Base-by-base conservation (phyloP, 441 rosid species). In the Hura crepitans region DNA sequence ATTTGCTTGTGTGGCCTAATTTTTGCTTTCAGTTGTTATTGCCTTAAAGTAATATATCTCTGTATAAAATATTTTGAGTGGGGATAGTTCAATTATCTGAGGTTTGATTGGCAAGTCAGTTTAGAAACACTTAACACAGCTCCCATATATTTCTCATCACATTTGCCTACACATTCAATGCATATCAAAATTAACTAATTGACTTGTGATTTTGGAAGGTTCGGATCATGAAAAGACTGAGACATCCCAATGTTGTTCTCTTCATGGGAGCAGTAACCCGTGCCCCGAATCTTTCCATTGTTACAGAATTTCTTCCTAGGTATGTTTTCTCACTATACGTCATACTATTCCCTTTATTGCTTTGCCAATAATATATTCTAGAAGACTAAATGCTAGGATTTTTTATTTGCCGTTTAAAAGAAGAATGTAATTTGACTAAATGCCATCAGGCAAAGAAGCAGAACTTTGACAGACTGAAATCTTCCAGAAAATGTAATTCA, bases 211-310 rank as follows among this genome's bases (percentile, higher is more conserved):
- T 64, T 64, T 70, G 70, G 54, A 69, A 95, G 99, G 98, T 95
- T 62, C 87, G 88, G 62, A 95, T 95, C 79, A 95, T 95, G 99
- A 88, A 87, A 55, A 89, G 96, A 80, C 78, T 92, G 72, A 89
- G 98, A 50, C 99, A 95, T 89, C 98, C 98, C 71, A 95, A 95
- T 80, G 93, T 95, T 56, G 97, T 95, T 78, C 94, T 89, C 76
- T 95, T 95, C 79, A 88, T 90, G 87, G 99, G 99, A 69, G 98
- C 99, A 28, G 92, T 95, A 65, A 95, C 99, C 51, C 99, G 97
- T 70, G 90, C 98, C 71, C 99, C 95, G 31, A 84, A 87, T 80
- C 93, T 95, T 69, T 95, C 99, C 60, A 95, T 95, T 68, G 86
- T 95, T 62, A 80, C 97, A 6, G 99, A 95, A 84, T 92, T 85